Conservation (phyloP, 345 rosid genomes). For the Citrus medica region DNA sequence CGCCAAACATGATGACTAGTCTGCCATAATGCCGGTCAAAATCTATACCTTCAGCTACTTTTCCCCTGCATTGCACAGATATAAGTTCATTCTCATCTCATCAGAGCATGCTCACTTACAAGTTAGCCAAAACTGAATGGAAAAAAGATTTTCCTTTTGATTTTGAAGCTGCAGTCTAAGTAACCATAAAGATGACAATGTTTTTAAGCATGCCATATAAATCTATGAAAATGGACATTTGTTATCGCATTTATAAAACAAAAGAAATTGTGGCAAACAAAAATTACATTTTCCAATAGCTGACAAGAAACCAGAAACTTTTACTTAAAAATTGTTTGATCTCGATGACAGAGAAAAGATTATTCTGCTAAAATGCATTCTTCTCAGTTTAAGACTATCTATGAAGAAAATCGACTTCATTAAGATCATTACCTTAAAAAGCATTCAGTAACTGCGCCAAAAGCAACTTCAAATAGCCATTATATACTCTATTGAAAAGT, state of each 20-base stretch:
- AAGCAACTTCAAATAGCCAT: neutral
- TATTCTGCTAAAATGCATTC: neutral
- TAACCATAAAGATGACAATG: neutral
- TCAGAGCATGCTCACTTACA: neutral
- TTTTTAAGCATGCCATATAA: neutral
- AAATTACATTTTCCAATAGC: neutral
- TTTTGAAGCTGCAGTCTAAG: neutral
- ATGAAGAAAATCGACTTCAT: neutral
- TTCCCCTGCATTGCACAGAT: conserved; percentile 61
- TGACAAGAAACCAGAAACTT: neutral
- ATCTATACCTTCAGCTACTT: conserved; percentile 98
- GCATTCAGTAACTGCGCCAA: neutral
- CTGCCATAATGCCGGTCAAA: conserved; percentile 99
- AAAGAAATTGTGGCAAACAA: neutral
- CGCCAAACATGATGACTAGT: conserved; percentile 89
- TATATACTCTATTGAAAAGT: neutral
- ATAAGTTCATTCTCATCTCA: neutral
- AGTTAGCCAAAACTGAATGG: neutral
- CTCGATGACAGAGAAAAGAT: neutral
- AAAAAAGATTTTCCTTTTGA: neutral
- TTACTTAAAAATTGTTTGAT: neutral
- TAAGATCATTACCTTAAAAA: neutral
- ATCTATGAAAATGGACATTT: neutral
- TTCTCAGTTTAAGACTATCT: neutral
- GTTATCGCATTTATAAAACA: neutral